Evolutionary conservation across 441 rosid species (phyloP).

Genomic region (Croton laevigatus): DNA sequence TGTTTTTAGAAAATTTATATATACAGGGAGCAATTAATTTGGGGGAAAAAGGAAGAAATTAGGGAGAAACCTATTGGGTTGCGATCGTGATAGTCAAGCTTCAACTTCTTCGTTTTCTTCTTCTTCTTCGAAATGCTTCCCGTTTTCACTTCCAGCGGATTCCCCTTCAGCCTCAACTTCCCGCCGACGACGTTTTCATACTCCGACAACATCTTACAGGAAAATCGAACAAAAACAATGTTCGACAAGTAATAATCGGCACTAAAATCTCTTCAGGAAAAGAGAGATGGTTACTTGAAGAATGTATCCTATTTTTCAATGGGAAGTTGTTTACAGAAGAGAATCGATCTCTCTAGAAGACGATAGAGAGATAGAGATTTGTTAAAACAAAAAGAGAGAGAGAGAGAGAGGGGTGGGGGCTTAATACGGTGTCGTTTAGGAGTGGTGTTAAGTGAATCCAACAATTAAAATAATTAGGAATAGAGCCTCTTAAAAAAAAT

Average conservation of each 20-base stretch:
- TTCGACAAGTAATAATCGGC: neutral
- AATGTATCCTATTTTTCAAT: neutral
- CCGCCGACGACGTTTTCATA: slow-evolving; percentile 65
- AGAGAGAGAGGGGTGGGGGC: too few species aligned
- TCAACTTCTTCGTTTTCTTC: slow-evolving; percentile 41
- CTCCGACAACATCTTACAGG: slow-evolving; percentile 47
- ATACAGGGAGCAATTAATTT: neutral
- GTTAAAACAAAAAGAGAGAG: too few species aligned
- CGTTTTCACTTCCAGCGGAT: slow-evolving; percentile 65
- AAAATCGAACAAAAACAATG: neutral
- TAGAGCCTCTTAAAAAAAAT: too few species aligned
- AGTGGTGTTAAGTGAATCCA: too few species aligned
- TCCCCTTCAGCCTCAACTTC: slow-evolving; percentile 82
- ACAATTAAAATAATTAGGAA: too few species aligned
- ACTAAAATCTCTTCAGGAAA: too few species aligned
- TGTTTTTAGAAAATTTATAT: neutral
- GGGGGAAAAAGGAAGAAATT: neutral
- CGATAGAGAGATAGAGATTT: too few species aligned
- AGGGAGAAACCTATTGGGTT: neutral
- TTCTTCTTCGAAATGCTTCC: slow-evolving; percentile 67
- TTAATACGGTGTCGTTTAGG: too few species aligned
- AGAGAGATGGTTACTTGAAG: neutral
- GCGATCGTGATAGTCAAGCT: neutral
- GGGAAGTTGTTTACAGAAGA: neutral
- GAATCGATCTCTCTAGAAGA: neutral